A percentile compares a stretch with the other conserved stretches of the same genome.
Conservation (phyloP, 2,329 filamentous ascomycete genomes). For the Sporothrix dimorphospora region DNA sequence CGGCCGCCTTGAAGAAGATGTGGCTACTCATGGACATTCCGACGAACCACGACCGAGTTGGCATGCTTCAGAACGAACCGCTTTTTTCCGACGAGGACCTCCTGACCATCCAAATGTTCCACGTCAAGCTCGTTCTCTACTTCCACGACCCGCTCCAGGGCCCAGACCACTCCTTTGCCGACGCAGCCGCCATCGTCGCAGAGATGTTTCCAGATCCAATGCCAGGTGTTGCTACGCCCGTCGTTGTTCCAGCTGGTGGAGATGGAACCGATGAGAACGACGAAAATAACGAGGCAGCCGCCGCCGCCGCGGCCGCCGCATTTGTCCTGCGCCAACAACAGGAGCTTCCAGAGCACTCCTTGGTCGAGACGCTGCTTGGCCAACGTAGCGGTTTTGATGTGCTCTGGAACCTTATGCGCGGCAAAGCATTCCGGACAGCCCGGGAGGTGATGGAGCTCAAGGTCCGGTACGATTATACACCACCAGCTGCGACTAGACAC, state of each 20-base stretch:
- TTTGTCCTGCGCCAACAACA: background rate
- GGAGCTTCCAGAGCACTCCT: conserved; percentile 27
- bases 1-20: conserved; percentile 60
- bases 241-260: background rate
- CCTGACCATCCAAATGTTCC: conserved; percentile 64
- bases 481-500: background rate
- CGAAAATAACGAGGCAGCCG: background rate
- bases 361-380: conserved; percentile 63
- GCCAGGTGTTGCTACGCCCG: background rate
- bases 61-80: conserved; percentile 51
- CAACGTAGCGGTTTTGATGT: conserved; percentile 56
- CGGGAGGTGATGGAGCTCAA: conserved; percentile 60
- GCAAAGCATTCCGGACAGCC: conserved; percentile 53
- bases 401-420: conserved; percentile 64
- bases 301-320: background rate
- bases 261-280: background rate
- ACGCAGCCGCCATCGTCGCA: background rate
- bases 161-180: conserved; percentile 46
- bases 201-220: background rate
- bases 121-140: conserved; percentile 72
- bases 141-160: conserved; percentile 66
- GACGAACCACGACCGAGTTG: conserved; percentile 57
- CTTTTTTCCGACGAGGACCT: conserved; percentile 65
- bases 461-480: conserved; percentile 58
- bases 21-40: conserved; percentile 74